A percentile compares a stretch with the other conserved stretches of the same genome.
phyloP scores from a whole-genome alignment of 805 yeast species.

The Spathaspora sp. region DNA sequence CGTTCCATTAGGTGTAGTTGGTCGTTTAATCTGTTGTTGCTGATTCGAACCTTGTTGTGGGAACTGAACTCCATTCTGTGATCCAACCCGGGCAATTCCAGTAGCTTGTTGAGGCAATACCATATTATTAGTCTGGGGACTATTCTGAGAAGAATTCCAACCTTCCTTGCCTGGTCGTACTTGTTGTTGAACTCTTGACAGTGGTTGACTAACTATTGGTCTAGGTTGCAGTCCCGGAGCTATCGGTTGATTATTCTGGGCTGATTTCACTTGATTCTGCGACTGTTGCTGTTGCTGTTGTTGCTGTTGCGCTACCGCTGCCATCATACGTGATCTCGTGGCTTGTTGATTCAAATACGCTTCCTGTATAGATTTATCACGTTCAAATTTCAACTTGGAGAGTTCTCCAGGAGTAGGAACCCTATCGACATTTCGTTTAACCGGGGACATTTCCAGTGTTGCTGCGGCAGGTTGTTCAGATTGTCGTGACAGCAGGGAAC shows the following conservation, averaged over 20 bases:
- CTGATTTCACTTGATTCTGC: slow-evolving; percentile 12
- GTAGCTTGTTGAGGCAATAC: neutral
- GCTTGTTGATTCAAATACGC: slow-evolving; percentile 52
- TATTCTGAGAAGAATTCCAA: neutral
- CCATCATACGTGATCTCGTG: slow-evolving; percentile 39
- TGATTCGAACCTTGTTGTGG: slow-evolving; percentile 7
- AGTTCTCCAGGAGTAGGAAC: slow-evolving; percentile 75
- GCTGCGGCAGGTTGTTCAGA: slow-evolving; percentile 6
- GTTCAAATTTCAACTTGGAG: slow-evolving; percentile 75
- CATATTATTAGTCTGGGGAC: neutral
- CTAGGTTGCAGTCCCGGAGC: slow-evolving; percentile 2
- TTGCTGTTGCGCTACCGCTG: slow-evolving; percentile 38
- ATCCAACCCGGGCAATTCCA: neutral
- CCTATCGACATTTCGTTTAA: slow-evolving; percentile 33
- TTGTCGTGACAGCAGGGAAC: neutral
- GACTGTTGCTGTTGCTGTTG: slow-evolving; percentile 13
- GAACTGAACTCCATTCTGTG: slow-evolving; percentile 9
- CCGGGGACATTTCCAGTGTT: neutral
- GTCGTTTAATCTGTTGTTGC: slow-evolving; percentile 19
- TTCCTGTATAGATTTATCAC: slow-evolving; percentile 83
- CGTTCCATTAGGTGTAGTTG: slow-evolving; percentile 52
- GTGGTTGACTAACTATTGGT: neutral
- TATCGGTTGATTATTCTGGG: slow-evolving; percentile 6
- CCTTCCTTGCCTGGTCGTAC: neutral
- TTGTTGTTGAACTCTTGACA: neutral